A percentile compares a stretch with the other conserved stretches of the same genome.
phyloP scores from a whole-genome alignment of 2,329 filamentous ascomycete genomes.

The Colletotrichum tofieldiae region DNA sequence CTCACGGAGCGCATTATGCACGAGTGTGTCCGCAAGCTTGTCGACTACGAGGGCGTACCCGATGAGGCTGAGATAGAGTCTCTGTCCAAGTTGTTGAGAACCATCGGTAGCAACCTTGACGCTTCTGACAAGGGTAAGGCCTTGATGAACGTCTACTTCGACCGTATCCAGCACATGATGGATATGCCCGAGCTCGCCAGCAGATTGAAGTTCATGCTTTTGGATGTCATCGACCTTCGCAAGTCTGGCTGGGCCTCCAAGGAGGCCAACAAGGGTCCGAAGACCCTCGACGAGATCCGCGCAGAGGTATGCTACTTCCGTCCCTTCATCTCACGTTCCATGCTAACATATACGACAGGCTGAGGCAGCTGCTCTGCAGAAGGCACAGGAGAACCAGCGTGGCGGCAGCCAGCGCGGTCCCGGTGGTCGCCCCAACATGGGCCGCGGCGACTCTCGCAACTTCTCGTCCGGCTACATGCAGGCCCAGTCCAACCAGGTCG shows the following conservation, averaged over 20 bases:
- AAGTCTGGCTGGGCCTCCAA: constrained; percentile 86
- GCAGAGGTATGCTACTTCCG: constrained; percentile 72
- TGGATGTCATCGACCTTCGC: constrained; percentile 93
- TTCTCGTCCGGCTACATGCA: constrained; percentile 83
- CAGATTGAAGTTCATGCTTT: constrained; percentile 94
- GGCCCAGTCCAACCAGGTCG: constrained; percentile 87
- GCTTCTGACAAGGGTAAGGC: constrained; percentile 84
- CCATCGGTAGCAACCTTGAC: constrained; percentile 92
- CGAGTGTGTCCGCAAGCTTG: constrained; percentile 96
- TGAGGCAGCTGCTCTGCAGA: constrained; percentile 83
- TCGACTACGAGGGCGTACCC: constrained; percentile 93
- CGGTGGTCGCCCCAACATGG: constrained; percentile 79
- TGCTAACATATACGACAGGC: constrained; percentile 59
- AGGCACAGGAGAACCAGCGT: constrained; percentile 81
- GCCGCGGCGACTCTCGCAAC: constrained; percentile 89
- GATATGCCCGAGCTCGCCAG: constrained; percentile 86
- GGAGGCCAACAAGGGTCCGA: constrained; percentile 93
- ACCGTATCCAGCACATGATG: constrained; percentile 86
- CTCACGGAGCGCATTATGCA: constrained; percentile 99
- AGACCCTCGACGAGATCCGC: constrained; percentile 95
- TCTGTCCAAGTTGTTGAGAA: constrained; percentile 91
- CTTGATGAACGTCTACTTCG: constrained; percentile 96
- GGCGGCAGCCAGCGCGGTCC: constrained; percentile 74
- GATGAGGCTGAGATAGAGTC: constrained; percentile 98
- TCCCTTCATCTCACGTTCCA: constrained; percentile 9